These are phyloP conservation scores for Candida sanyaensis DNA, from an alignment of 1,139 yeast species.

Conservation along the genomic window DNA sequence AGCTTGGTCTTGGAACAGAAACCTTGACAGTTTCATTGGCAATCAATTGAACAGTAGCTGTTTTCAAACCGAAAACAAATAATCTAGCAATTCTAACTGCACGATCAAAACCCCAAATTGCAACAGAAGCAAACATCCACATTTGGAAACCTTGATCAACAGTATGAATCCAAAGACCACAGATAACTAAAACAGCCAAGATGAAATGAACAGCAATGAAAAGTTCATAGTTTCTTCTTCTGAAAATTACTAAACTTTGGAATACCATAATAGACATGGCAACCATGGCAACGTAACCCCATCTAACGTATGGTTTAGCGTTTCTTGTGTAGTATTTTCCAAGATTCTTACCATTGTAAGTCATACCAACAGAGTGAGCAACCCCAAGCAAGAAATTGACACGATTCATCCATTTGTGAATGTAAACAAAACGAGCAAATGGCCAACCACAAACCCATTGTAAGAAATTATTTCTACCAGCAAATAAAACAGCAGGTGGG, in stretches of 20 bases:
- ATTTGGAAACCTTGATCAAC: constrained; percentile 43
- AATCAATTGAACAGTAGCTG: constrained; percentile 50
- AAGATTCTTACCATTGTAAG: constrained; percentile 33
- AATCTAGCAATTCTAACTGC: constrained; percentile 52
- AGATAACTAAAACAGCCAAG: constrained; percentile 56
- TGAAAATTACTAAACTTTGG: constrained; percentile 51
- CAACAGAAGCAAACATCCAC: constrained; percentile 54
- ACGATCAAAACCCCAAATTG: constrained; percentile 68
- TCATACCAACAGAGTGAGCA: constrained; percentile 55
- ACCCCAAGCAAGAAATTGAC: constrained; percentile 39
- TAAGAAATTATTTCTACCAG: constrained; percentile 69
- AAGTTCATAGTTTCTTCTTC: constrained; percentile 62
- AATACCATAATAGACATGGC: constrained; percentile 41
- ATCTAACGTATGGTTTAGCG: constrained; percentile 39
- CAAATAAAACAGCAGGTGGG: constrained; percentile 56
- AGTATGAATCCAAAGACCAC: constrained; percentile 63
- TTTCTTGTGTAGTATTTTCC: constrained; percentile 41
- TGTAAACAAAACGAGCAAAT: constrained; percentile 56
- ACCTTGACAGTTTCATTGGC: constrained; percentile 49
- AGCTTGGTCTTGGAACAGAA: constrained; percentile 32
- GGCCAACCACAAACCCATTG: constrained; percentile 69
- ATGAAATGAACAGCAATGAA: constrained; percentile 62
- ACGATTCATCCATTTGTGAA: constrained; percentile 71
- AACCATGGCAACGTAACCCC: constrained; percentile 57
- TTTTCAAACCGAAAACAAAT: constrained; percentile 47